Base-by-base conservation (phyloP, 2,329 filamentous ascomycete genomes). In the Thielaviopsis ethacetica region DNA sequence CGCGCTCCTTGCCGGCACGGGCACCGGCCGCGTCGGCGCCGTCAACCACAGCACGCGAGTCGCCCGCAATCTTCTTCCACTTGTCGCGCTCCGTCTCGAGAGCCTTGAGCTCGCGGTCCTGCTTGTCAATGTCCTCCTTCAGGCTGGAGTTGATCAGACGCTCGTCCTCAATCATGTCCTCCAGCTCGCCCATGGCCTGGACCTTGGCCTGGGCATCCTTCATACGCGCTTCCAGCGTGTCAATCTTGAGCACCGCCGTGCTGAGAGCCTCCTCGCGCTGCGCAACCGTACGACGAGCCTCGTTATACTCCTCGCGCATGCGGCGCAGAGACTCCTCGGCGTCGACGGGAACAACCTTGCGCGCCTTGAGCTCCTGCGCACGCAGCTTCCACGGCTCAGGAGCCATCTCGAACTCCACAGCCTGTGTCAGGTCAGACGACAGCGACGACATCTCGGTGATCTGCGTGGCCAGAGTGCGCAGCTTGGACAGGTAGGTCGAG, bases 201-300 rank as follows among this genome's bases (percentile, higher is more conserved):
- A 86, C 82, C 71, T 91, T 91, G 68, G 86, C 83, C 63, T 83
- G 82, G 5, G 88, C 87, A 67, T 94, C 90, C 60, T 84, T 83
- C 84, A 93, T 91, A 60, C 88, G 80, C 7, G 88, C 87, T 69
- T 95, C 88, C 44, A 97, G 82, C 49, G 93, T 88, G 71, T 96
- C 91, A 64, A 96, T 95, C 70, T 93, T 91, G 64, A 96, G 85
- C n/a, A 85, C 81, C 24, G 88, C 80, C 61, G 94, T 91, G 69
- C 94, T 90, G 57, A 95, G 81, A 41, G 85, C 84, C 68, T 91
- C 87, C 64, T 95, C 88, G 62, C 85, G 83, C 63, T 84, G 79
- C 1, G 85, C 82, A 60, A 89, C 78, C 3, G 80, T 77, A 58
- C 85, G 83, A 3, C 87, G 85, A 21, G 86, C 83, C 66, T 91